Base-by-base conservation (phyloP, 2,329 filamentous ascomycete species). In the Claviceps pusilla region DNA sequence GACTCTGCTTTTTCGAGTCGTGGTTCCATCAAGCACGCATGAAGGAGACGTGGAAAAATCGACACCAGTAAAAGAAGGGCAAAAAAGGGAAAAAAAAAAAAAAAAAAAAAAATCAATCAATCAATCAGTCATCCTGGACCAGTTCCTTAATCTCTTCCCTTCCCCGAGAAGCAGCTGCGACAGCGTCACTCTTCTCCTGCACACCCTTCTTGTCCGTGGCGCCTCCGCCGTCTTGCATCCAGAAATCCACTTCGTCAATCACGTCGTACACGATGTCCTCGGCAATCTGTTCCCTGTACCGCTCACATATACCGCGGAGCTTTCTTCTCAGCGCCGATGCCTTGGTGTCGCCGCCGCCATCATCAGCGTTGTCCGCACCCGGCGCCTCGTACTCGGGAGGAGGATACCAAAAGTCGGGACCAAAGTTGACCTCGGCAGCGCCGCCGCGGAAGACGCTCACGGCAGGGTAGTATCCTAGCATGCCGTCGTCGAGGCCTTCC, bases 211-310 rank as follows among this genome's bases (percentile, higher is more conserved):
- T 68, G 55, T 75, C 75, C 49, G 75, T 71, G 9, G 74, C 71
- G 57, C 71, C 73, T 9, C 73, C 74, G 29, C 77, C 77, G 58
- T 89, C 87, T 64, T 87, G 80, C 67, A 83, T 76, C 83, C 82
- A 94, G 71, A 87, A 93, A 71, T 95, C 89, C 50, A 95, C 87
- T 70, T 98, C 93, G 64, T 98, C 93, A 37, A 97, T 77, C 53
- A 98, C 79, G 68, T 98, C 93, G 66, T 89, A 95, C 35, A 95
- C 79, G 29, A 96, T 76, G 63, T 98, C 93, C 70, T 98, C 93
- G 14, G 86, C 89, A 57, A 98, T 90, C 72, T 97, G 91, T 66
- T 98, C 90, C 56, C 83, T 81, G 68, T 89, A 97, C 37, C 93
- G 80, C 57, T 94, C 87, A 7, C 81, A 79, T 28, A 95, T 73